Conservation (phyloP, 306 rosid genomes). For the Cotoneaster glaucophyllus region DNA sequence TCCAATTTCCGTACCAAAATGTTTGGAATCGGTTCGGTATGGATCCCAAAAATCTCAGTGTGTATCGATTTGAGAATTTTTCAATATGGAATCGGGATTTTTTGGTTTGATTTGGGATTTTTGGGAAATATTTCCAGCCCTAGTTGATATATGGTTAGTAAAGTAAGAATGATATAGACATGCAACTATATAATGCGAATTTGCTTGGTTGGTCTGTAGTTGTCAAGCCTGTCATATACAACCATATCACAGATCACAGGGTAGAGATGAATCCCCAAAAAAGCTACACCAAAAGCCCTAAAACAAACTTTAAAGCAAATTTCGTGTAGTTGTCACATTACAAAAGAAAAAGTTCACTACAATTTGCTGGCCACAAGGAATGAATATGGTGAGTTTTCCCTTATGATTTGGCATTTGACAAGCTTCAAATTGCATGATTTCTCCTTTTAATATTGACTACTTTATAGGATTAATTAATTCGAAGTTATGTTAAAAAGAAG, state of each 20-base stretch:
- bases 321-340: neutral
- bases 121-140: too few relatives aligned
- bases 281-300: neutral
- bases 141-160: neutral
- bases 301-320: neutral
- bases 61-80: too few relatives aligned
- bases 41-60: too few relatives aligned
- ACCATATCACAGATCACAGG: neutral
- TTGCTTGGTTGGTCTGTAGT: neutral
- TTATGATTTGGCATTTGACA: neutral
- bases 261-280: conserved; percentile 5
- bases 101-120: too few relatives aligned
- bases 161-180: neutral
- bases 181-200: neutral
- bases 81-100: too few relatives aligned
- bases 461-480: neutral
- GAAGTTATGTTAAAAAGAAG: neutral
- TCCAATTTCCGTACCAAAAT: too few relatives aligned
- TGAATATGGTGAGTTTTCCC: neutral
- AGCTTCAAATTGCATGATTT: neutral
- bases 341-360: neutral
- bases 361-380: neutral
- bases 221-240: neutral
- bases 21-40: too few relatives aligned
- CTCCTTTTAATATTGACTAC: neutral